Evolutionary conservation across 371 early-diverging fungal species (phyloP).

Genomic region (Mortierella sp.): DNA sequence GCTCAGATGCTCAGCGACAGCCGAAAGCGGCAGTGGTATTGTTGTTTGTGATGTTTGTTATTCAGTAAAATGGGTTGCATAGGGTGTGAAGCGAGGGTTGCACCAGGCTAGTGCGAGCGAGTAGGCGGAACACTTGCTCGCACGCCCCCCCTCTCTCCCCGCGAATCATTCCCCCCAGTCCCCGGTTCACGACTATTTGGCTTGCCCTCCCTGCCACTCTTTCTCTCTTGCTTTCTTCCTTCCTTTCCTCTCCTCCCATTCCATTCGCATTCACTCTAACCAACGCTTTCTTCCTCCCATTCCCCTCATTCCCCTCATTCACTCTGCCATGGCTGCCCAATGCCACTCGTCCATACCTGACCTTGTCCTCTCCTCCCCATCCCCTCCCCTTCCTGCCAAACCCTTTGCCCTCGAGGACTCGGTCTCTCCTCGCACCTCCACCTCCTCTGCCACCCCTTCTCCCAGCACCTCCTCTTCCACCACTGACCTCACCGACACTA

Average conservation of each 20-base stretch:
- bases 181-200: neutral
- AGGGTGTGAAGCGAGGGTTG: too few species aligned
- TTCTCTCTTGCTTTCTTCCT: neutral
- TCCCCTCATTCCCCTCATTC: neutral
- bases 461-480: slow-evolving; percentile 11
- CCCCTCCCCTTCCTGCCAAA: slow-evolving; percentile 3
- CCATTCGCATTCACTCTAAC: neutral
- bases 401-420: slow-evolving; percentile 5
- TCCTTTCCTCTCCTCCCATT: neutral
- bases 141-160: neutral
- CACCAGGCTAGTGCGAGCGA: too few species aligned
- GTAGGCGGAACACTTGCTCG: neutral
- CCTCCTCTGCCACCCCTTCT: slow-evolving; percentile 13
- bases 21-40: neutral
- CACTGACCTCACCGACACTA: neutral
- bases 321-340: too few species aligned
- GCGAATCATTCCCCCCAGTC: too few species aligned
- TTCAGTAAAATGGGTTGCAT: too few species aligned
- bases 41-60: too few species aligned
- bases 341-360: neutral
- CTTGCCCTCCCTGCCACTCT: neutral
- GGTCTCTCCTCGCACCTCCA: slow-evolving; percentile 23
- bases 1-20: neutral
- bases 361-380: neutral
- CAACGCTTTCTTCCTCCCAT: neutral